Percentiles rank a stretch among this genome's conserved stretches.
These are phyloP conservation scores for Wickerhamiella nectarea DNA, from an alignment of 805 yeast species.

Conservation along the genomic window DNA sequence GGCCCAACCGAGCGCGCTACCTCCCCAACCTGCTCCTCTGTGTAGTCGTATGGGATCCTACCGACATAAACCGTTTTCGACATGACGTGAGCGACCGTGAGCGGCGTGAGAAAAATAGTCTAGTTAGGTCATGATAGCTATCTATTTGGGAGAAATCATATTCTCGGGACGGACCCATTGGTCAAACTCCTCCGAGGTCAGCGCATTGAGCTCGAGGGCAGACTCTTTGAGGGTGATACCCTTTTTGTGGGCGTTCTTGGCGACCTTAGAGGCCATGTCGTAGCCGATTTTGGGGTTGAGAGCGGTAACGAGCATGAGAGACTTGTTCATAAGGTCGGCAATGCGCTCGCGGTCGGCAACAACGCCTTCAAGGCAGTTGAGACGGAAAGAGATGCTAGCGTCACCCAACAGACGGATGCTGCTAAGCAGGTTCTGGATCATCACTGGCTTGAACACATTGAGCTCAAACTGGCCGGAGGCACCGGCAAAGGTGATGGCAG, in stretches of 20 bases:
- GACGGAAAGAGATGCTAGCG: conserved; percentile 78
- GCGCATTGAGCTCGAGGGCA: conserved; percentile 79
- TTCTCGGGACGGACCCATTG: conserved; percentile 96
- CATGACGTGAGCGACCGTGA: neutral
- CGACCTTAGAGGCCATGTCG: conserved; percentile 93
- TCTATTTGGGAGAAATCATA: conserved; percentile 80
- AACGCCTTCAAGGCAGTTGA: conserved; percentile 91
- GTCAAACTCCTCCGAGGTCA: conserved; percentile 77
- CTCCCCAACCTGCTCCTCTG: conserved; percentile 85
- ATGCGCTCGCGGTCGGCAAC: conserved; percentile 79
- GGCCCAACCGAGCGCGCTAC: conserved; percentile 84
- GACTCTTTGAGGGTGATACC: conserved; percentile 91
- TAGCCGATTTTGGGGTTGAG: conserved; percentile 98
- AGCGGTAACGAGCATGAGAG: conserved; percentile 96
- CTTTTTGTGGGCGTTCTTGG: conserved; percentile 97
- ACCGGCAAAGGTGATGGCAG: conserved; percentile 92
- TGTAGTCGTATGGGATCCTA: conserved; percentile 81
- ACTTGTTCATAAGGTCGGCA: conserved; percentile 76
- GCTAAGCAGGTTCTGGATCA: conserved; percentile 79
- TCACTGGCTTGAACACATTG: conserved; percentile 93
- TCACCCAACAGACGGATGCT: conserved; percentile 84
- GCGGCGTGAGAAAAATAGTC: neutral
- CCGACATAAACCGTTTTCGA: conserved; percentile 54
- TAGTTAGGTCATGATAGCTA: neutral
- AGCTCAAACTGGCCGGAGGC: conserved; percentile 98